Evolutionary conservation across 768 basidiomycete genomes (phyloP), one percentile per base, ranked within the genome.

Genomic region (Chiua virens): DNA sequence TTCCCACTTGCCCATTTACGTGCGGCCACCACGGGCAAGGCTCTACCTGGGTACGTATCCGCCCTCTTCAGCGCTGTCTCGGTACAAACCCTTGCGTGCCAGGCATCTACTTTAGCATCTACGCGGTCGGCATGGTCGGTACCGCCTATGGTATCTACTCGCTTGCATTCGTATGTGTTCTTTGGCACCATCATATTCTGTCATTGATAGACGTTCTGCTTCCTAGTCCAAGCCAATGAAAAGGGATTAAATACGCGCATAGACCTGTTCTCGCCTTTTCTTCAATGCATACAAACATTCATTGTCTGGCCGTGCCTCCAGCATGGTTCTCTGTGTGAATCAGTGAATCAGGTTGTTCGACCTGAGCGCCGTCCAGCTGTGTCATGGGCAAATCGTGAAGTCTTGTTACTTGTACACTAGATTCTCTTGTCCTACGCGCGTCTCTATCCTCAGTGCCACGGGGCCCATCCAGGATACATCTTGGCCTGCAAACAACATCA

Each of bases 401-500:
- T 40, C 40, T 30, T 42, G n/a, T 50, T 20, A 20, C n/a, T 15
- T 18, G 27, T 15, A 42, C 22, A 10, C 36, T 27, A 39, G 14
- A 60, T 50, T 4, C 10, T 8, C 30, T 25, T 37, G 30, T 30
- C 30, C 30, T 14, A 30, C 30, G 13, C 22, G 5, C 9, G 15
- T 25, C 50, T 43, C 10, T 23, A 8, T 7, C 18, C 21, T 66
- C 49, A 92, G 65, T 88, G 78, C 85, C 87, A 90, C n/a, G 88
- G 72, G 23, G 85, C 86, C 90, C 92, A 96, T 13, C 87, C 94
- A 37, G 84, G 80, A 71, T 96, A 97, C 95, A 97, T 97, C 64
- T 80, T 85, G 13, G 79, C 79, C 93, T 95, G 34, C 35, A 7
- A 40, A n/a, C 25, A 27, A 66, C 25, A 59, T 42, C 22, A 22